phyloP scores from a whole-genome alignment of 371 early-diverging fungal genomes.

The Umbelopsis sp. region DNA sequence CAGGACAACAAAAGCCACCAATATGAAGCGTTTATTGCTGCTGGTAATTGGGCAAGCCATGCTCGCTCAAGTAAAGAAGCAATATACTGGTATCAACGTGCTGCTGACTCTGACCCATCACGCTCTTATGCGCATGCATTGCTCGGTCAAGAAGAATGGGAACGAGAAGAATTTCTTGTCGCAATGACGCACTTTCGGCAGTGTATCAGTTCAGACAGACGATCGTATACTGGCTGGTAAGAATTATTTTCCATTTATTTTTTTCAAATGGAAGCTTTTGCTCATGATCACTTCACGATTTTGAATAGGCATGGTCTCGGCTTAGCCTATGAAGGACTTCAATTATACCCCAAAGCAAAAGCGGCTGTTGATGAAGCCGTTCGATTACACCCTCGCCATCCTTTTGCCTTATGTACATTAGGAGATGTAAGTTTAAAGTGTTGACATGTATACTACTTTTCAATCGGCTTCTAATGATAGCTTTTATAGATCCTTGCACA shows the following conservation, averaged over 20 bases:
- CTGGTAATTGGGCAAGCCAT: slow-evolving; percentile 48
- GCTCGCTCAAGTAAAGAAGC: slow-evolving; percentile 36
- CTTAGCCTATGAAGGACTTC: slow-evolving; percentile 32
- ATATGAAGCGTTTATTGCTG: slow-evolving; percentile 46
- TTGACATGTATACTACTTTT: background rate
- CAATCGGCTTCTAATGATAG: background rate
- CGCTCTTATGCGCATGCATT: slow-evolving; percentile 40
- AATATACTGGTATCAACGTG: slow-evolving; percentile 43
- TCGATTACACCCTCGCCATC: slow-evolving; percentile 39
- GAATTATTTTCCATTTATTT: background rate
- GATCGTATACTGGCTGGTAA: slow-evolving; percentile 45
- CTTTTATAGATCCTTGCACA: slow-evolving; percentile 11
- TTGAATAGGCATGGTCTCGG: slow-evolving; percentile 41
- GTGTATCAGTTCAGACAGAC: slow-evolving; percentile 36
- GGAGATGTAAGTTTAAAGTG: slow-evolving; percentile 27
- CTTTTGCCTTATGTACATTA: slow-evolving; percentile 34
- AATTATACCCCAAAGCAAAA: slow-evolving; percentile 31
- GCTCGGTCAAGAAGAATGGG: slow-evolving; percentile 48
- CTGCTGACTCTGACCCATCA: slow-evolving; percentile 34
- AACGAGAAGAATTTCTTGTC: slow-evolving; percentile 34
- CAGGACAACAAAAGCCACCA: slow-evolving; percentile 37
- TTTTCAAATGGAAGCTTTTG: background rate
- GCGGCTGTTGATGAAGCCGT: slow-evolving; percentile 36
- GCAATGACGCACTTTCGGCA: slow-evolving; percentile 40
- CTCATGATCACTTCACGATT: background rate